Conservation (phyloP, 1,139 yeast species). For the Yamadazyma taylorii region DNA sequence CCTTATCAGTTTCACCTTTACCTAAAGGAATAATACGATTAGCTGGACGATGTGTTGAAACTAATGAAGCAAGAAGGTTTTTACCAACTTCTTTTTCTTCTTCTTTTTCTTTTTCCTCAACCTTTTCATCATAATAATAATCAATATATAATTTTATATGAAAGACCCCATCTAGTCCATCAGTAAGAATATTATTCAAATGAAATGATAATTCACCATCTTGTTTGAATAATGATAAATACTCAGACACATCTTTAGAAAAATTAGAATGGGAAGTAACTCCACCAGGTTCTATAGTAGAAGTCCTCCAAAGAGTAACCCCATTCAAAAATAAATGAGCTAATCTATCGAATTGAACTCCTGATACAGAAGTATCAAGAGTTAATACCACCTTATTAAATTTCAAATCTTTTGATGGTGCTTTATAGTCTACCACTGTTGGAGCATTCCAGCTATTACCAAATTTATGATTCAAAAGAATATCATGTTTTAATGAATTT, state of each 20-base stretch:
- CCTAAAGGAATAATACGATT: slow-evolving; percentile 16
- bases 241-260: slow-evolving; percentile 66
- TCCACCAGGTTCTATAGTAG: slow-evolving; percentile 78
- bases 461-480: slow-evolving; percentile 35
- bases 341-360: slow-evolving; percentile 76
- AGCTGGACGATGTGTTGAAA: slow-evolving; percentile 4
- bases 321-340: slow-evolving; percentile 69
- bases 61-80: not conserved
- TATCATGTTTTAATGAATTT: slow-evolving; percentile 23
- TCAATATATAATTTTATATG: slow-evolving; percentile 51
- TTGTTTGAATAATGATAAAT: slow-evolving; percentile 49
- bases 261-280: slow-evolving; percentile 44
- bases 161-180: slow-evolving; percentile 61
- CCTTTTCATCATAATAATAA: slow-evolving; percentile 28
- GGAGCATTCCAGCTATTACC: slow-evolving; percentile 42
- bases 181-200: slow-evolving; percentile 64
- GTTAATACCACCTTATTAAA: slow-evolving; percentile 65
- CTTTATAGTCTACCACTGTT: slow-evolving; percentile 22
- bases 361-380: slow-evolving; percentile 57
- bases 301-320: slow-evolving; percentile 77
- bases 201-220: slow-evolving; percentile 46
- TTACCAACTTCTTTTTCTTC: not conserved
- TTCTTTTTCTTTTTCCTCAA: not conserved
- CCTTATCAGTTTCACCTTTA: slow-evolving; percentile 14
- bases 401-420: slow-evolving; percentile 22